Evolutionary conservation across 345 rosid species (phyloP).

Genomic region (Aurinia saxatilis): DNA sequence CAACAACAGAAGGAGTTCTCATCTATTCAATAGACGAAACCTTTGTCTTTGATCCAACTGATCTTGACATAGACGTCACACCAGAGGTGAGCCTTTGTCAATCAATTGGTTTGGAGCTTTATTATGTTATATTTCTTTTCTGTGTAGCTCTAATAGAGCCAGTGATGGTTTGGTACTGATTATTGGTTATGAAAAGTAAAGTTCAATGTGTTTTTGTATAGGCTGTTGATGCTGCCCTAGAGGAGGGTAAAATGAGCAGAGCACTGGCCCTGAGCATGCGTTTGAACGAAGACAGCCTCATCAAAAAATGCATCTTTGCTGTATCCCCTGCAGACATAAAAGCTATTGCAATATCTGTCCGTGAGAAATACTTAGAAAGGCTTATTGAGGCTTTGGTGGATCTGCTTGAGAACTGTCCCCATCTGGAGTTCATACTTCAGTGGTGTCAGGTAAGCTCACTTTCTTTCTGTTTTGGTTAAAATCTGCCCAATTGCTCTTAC

Average conservation of each 20-base stretch:
- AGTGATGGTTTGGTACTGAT: neutral
- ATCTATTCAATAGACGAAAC: slow-evolving; percentile 84
- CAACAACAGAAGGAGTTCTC: slow-evolving; percentile 96
- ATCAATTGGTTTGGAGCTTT: neutral
- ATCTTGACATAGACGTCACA: slow-evolving; percentile 96
- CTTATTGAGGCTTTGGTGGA: slow-evolving; percentile 73
- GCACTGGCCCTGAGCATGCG: slow-evolving; percentile 88
- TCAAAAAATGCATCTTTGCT: slow-evolving; percentile 74
- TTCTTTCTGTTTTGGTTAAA: neutral
- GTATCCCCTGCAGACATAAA: slow-evolving; percentile 61
- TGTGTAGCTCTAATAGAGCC: neutral
- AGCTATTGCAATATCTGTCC: slow-evolving; percentile 62
- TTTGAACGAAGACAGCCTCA: slow-evolving; percentile 71
- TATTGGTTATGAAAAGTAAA: neutral
- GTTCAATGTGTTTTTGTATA: slow-evolving; percentile 27
- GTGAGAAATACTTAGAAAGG: slow-evolving; percentile 64
- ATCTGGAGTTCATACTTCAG: slow-evolving; percentile 71
- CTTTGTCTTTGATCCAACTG: slow-evolving; percentile 92
- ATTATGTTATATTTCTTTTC: neutral
- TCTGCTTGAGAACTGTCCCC: slow-evolving; percentile 82
- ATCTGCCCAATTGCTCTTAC: neutral
- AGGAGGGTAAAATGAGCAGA: slow-evolving; percentile 56
- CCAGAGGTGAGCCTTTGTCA: slow-evolving; percentile 59
- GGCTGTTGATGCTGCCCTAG: slow-evolving; percentile 72
- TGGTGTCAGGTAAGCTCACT: slow-evolving; percentile 73